These are phyloP conservation scores for Phlebiopsis gigantea DNA, from an alignment of 768 basidiomycete species.

Conservation along the genomic window DNA sequence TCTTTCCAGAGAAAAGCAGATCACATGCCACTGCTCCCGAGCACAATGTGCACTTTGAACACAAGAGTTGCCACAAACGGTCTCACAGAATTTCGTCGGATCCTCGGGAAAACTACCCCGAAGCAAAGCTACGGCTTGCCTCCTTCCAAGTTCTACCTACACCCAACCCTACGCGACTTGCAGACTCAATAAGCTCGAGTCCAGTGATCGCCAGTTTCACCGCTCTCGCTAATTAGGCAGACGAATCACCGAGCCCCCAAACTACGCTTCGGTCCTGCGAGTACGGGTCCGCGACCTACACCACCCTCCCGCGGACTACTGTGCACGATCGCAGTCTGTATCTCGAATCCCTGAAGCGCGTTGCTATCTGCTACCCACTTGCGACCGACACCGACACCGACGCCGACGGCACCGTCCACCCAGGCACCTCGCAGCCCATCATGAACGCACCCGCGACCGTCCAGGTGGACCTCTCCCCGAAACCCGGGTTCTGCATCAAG, in stretches of 20 bases:
- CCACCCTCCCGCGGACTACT: background rate
- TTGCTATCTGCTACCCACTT: background rate
- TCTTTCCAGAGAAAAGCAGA: background rate
- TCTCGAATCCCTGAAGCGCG: too few species aligned
- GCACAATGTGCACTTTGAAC: background rate
- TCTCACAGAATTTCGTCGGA: background rate
- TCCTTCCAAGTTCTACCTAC: background rate
- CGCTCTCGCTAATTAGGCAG: background rate
- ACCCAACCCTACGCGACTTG: too few species aligned
- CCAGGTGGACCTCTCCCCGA: slow-evolving; percentile 44
- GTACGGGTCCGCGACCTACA: background rate
- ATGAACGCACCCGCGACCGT: slow-evolving; percentile 12
- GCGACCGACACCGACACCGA: background rate
- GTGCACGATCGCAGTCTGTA: too few species aligned
- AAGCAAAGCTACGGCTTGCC: background rate
- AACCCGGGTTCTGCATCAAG: slow-evolving; percentile 71
- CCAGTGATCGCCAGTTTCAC: background rate
- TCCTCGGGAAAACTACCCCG: background rate
- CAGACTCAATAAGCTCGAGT: background rate
- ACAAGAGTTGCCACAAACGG: background rate
- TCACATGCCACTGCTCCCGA: background rate
- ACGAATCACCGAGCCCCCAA: background rate
- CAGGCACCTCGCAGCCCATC: background rate
- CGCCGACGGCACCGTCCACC: too few species aligned
- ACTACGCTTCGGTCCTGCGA: background rate